phyloP scores from a whole-genome alignment of 225 moss, liverwort and hornwort species.

The Pleurozium schreberi region DNA sequence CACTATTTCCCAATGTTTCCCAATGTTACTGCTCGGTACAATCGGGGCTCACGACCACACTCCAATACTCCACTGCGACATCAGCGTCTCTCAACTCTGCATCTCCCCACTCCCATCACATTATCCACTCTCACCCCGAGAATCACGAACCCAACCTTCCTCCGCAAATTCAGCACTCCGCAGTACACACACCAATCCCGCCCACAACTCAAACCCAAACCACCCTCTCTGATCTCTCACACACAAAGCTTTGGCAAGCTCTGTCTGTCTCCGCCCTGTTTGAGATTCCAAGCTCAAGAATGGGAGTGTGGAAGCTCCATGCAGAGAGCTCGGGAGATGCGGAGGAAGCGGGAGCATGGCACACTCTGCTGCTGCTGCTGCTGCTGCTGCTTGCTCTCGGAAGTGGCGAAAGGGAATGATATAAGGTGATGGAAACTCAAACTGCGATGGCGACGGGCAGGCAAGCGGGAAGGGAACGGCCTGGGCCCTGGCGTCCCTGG shows the following conservation, averaged over 20 bases:
- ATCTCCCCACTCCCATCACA: neutral
- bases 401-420: neutral
- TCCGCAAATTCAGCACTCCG: neutral
- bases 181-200: neutral
- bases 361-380: neutral
- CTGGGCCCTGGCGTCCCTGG: neutral
- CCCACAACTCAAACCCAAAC: neutral
- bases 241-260: neutral
- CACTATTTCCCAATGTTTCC: neutral
- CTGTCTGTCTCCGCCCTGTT: neutral
- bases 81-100: neutral
- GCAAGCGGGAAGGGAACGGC: neutral
- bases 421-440: conserved; percentile 7
- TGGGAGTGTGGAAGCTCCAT: neutral
- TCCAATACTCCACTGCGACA: neutral
- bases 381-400: neutral
- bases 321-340: neutral
- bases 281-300: neutral
- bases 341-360: neutral
- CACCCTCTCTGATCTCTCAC: neutral
- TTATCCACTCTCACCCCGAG: neutral
- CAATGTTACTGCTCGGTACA: neutral
- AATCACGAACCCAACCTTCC: neutral
- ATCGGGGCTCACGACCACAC: neutral
- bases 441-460: neutral